Conservation (phyloP, 768 basidiomycete species). For the Kondoa malvinella region DNA sequence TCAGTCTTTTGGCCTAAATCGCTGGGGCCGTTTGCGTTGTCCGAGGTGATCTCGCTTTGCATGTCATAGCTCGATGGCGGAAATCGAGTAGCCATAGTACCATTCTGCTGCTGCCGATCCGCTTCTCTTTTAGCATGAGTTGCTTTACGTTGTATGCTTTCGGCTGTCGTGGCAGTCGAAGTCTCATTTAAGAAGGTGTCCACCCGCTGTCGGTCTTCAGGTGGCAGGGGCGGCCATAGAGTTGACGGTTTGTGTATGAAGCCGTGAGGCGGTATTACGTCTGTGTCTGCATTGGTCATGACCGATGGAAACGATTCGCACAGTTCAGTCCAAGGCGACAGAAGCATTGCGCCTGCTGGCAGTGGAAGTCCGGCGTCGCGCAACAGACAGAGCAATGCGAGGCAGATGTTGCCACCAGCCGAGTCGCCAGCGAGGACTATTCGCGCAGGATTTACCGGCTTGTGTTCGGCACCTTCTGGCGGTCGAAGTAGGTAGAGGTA, state of each 20-base stretch:
- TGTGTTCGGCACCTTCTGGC: conserved; percentile 50
- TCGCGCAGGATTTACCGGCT: conserved; percentile 58
- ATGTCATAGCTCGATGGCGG: not conserved
- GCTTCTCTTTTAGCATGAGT: not conserved
- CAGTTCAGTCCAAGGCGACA: conserved; percentile 77
- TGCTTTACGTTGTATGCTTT: not conserved
- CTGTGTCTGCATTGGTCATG: conserved; percentile 66
- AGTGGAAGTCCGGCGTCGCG: conserved; percentile 64
- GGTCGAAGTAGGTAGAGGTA: conserved; percentile 80
- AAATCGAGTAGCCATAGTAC: not conserved
- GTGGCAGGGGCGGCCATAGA: conserved; percentile 22
- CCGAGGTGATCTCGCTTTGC: not conserved
- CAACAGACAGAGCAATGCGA: conserved; percentile 63
- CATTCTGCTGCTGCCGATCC: not conserved
- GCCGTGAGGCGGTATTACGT: conserved; percentile 25
- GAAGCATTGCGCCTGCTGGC: conserved; percentile 72
- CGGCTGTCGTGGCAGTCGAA: not conserved
- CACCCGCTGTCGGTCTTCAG: not conserved
- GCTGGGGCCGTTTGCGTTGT: not conserved
- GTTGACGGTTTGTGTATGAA: conserved; percentile 27
- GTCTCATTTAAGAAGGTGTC: not conserved
- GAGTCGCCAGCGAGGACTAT: conserved; percentile 83
- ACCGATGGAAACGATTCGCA: conserved; percentile 89
- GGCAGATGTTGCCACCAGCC: conserved; percentile 72
- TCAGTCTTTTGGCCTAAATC: conserved; percentile 3